Evolutionary conservation across 495 filamentous ascomycete species (phyloP).

Genomic region (Alectoria sarmentosa): DNA sequence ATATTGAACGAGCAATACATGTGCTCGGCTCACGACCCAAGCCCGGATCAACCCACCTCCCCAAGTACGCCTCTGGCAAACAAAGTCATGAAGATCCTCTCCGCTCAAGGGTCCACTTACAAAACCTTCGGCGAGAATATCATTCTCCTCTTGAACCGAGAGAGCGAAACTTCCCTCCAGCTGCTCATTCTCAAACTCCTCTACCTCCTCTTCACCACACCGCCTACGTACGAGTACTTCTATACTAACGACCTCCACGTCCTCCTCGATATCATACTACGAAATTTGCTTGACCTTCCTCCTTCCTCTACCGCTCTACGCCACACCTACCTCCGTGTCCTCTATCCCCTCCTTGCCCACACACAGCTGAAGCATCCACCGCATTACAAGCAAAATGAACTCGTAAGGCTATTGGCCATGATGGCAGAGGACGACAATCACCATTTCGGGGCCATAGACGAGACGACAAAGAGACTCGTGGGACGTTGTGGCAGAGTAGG

Average conservation of each 20-base stretch:
- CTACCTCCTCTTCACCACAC: slow-evolving; percentile 89
- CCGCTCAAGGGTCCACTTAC: slow-evolving; percentile 67
- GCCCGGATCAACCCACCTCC: slow-evolving; percentile 32
- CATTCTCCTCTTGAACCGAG: slow-evolving; percentile 90
- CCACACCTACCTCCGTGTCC: slow-evolving; percentile 95
- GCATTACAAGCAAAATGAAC: slow-evolving; percentile 86
- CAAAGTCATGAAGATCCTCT: slow-evolving; percentile 83
- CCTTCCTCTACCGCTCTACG: slow-evolving; percentile 71
- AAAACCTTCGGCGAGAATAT: slow-evolving; percentile 98
- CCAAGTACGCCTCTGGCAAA: slow-evolving; percentile 63
- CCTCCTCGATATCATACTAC: slow-evolving; percentile 90
- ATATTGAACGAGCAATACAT: slow-evolving; percentile 98
- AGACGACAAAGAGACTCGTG: slow-evolving; percentile 80
- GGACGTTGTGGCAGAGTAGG: slow-evolving; percentile 72
- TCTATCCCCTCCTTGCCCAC: slow-evolving; percentile 83
- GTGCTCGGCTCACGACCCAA: slow-evolving; percentile 57
- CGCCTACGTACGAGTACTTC: slow-evolving; percentile 91
- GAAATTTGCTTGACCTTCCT: slow-evolving; percentile 88
- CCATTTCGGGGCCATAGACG: slow-evolving; percentile 87
- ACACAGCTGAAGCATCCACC: slow-evolving; percentile 80
- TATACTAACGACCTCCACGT: slow-evolving; percentile 96
- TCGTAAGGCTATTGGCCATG: slow-evolving; percentile 64
- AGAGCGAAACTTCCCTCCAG: slow-evolving; percentile 88
- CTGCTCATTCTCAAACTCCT: slow-evolving; percentile 91
- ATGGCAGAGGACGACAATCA: slow-evolving; percentile 46